Evolutionary conservation across 768 basidiomycete genomes (phyloP), one percentile per base, ranked within the genome.

Genomic region (Cantharellus cinnabarinus): DNA sequence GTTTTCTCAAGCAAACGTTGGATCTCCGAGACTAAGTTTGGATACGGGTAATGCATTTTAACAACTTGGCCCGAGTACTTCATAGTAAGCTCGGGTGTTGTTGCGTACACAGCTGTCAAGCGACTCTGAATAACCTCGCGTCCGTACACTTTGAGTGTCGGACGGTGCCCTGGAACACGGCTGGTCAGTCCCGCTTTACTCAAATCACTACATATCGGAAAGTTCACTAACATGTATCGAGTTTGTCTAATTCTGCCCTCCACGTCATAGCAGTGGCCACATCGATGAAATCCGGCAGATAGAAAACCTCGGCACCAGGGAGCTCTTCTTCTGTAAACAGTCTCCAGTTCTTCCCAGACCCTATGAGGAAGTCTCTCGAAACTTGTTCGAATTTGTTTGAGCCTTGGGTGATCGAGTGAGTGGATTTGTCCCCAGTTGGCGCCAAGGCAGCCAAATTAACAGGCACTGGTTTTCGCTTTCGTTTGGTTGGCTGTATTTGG

Each of bases 131-230:
- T 64, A 57, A 74, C 67, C 3, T 63, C 62, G 40, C 70, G 68
- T 41, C 73, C 73, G 63, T 74, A 74, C 55, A 74, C 64, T 58
- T 71, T 71, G 29, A 74, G 68, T 5, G 63, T 69, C 0, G 73
- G 73, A 54, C 70, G 71, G 58, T 74, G 69, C 68, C 69, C 72
- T 74, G 38, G 10, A 10, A 37, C 10, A 10, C 7, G 38, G 14
- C 14, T 10, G 38, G 60, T 3, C 10, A 10, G 3, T 35, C 34
- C 29, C n/a, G 50, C 34, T 5, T 40, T 3, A n/a, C 42, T 14
- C 4, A 5, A 42, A 5, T n/a, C 34, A 56, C 14, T 34, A 35
- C 35, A 58, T 41, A 34, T n/a, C 4, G 42, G 42, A 39, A 59
- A 39, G 15, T 15, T 14, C 38, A 56, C 71, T 53, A 50, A 72